Percentiles rank a stretch among this genome's conserved stretches.
Conservation (phyloP, 805 yeast species). For the Priceomyces carsonii region DNA sequence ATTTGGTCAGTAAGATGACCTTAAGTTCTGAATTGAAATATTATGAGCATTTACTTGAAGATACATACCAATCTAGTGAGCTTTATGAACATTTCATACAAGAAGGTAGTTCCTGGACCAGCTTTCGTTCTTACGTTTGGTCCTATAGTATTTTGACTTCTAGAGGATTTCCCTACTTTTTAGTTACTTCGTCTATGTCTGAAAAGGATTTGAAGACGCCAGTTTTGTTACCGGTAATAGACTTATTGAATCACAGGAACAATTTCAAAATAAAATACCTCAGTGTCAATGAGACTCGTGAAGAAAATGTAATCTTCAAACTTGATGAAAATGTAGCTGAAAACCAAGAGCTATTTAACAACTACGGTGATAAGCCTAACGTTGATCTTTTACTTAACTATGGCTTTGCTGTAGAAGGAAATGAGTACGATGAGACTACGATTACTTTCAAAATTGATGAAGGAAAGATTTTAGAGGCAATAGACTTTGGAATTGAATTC, state of each 20-base stretch:
- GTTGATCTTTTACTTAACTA: slow-evolving; percentile 8
- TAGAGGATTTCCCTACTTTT: slow-evolving; percentile 10
- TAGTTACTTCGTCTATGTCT: not conserved
- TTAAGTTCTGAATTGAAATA: slow-evolving; percentile 3
- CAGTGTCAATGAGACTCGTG: not conserved
- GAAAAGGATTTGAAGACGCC: slow-evolving; percentile 4
- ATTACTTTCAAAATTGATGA: slow-evolving; percentile 7
- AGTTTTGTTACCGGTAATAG: slow-evolving; percentile 7
- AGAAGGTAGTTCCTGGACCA: slow-evolving; percentile 6
- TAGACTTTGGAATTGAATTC: slow-evolving; percentile 4
- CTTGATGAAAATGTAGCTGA: not conserved
- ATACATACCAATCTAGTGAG: not conserved
- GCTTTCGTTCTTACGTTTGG: slow-evolving; percentile 9
- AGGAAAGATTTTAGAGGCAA: slow-evolving; percentile 4
- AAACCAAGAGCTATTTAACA: slow-evolving; percentile 7
- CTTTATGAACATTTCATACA: slow-evolving; percentile 2
- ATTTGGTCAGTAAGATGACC: not conserved
- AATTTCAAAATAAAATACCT: slow-evolving; percentile 6
- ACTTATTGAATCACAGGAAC: slow-evolving; percentile 9
- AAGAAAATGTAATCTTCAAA: slow-evolving; percentile 2
- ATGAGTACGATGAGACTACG: slow-evolving; percentile 6
- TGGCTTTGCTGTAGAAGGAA: slow-evolving; percentile 8
- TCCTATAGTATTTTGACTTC: slow-evolving; percentile 9
- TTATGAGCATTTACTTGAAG: not conserved
- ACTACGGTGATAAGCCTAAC: slow-evolving; percentile 10